Conservation (phyloP, 2,329 filamentous ascomycete species). For the Thermomyces lanuginosus region DNA sequence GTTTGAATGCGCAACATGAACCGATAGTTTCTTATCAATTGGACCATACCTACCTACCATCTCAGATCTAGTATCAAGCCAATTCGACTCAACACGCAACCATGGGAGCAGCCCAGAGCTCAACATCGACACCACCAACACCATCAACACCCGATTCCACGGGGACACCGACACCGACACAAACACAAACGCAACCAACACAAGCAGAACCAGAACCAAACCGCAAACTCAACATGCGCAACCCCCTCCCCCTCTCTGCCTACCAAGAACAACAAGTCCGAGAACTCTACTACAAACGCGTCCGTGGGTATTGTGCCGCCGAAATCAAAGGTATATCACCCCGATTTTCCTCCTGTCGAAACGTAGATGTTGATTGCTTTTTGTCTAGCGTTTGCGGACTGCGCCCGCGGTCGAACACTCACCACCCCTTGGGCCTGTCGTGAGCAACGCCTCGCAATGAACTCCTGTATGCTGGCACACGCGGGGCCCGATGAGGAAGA, state of each 20-base stretch:
- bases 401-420: slow-evolving; percentile 71
- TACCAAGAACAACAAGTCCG: slow-evolving; percentile 68
- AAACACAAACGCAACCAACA: slow-evolving; percentile 11
- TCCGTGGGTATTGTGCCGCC: slow-evolving; percentile 55
- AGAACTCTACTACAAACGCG: slow-evolving; percentile 64
- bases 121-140: slow-evolving; percentile 12
- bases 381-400: slow-evolving; percentile 67
- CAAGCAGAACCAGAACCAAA: slow-evolving; percentile 8
- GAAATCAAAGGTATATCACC: slow-evolving; percentile 60
- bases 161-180: slow-evolving; percentile 8
- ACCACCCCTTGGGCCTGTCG: slow-evolving; percentile 79
- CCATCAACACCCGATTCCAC: slow-evolving; percentile 10
- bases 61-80: not conserved
- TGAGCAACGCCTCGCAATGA: slow-evolving; percentile 67
- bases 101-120: slow-evolving; percentile 7
- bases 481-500: slow-evolving; percentile 77
- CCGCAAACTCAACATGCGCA: slow-evolving; percentile 35
- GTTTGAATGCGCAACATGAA: slow-evolving; percentile 5
- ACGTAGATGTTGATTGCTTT: not conserved
- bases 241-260: slow-evolving; percentile 69
- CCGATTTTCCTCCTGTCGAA: not conserved
- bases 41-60: not conserved
- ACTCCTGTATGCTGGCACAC: slow-evolving; percentile 76
- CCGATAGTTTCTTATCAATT: no score
- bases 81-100: not conserved